These are phyloP conservation scores for Sporothrix pallida DNA, from an alignment of 2,329 filamentous ascomycete species.

Conservation along the genomic window DNA sequence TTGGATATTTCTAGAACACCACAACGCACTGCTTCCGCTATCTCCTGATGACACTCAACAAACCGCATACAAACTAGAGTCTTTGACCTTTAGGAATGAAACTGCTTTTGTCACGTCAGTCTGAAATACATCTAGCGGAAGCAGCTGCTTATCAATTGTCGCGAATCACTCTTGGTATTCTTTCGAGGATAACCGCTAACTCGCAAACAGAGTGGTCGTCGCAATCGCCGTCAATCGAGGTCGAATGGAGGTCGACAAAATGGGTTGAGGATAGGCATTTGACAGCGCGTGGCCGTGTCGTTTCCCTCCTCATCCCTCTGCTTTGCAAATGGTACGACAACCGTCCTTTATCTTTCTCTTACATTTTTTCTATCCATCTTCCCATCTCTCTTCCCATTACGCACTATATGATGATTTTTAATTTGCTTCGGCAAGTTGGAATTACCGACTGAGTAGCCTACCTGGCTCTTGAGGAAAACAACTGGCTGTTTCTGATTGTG, in stretches of 20 bases:
- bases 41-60: constrained; percentile 77
- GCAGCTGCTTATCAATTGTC: constrained; percentile 7
- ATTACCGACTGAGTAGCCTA: constrained; percentile 83
- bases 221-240: not conserved
- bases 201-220: not conserved
- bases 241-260: constrained; percentile 31
- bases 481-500: constrained; percentile 82
- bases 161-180: not conserved
- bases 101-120: constrained; percentile 89
- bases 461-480: constrained; percentile 71
- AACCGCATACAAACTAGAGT: constrained; percentile 98
- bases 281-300: constrained; percentile 11
- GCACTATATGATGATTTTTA: constrained; percentile 69
- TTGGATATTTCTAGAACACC: constrained; percentile 13
- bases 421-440: constrained; percentile 78
- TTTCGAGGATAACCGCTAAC: constrained; percentile 26
- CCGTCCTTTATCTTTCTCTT: no score
- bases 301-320: not conserved
- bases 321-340: constrained; percentile 22
- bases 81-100: constrained; percentile 91
- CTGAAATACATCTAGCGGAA: constrained; percentile 61
- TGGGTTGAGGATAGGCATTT: constrained; percentile 3
- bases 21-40: constrained; percentile 39
- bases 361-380: constrained; percentile 27
- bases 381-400: not conserved